Evolutionary conservation across 2,329 filamentous ascomycete genomes (phyloP).

Genomic region (Ambrosiella xylebori): DNA sequence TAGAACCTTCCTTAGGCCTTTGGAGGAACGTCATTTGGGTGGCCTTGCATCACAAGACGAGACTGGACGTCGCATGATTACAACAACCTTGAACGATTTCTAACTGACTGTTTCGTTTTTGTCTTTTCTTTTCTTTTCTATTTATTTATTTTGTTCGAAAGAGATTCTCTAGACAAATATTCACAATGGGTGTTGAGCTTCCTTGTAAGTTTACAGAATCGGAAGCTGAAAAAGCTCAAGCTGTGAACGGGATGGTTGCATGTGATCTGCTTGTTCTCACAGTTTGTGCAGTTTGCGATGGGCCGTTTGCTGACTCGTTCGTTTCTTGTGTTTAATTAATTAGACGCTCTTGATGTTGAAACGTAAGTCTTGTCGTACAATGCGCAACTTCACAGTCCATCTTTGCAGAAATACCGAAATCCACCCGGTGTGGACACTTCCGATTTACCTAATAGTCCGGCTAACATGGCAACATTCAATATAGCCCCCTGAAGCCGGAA

Average conservation of each 20-base stretch:
- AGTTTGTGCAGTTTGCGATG: background rate
- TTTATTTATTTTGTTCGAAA: background rate
- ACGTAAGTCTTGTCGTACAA: slow-evolving; percentile 38
- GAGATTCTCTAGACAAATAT: background rate
- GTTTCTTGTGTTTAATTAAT: background rate
- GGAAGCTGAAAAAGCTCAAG: background rate
- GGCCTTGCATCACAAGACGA: background rate
- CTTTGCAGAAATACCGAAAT: background rate
- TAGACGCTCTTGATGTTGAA: slow-evolving; percentile 96
- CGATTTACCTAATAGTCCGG: background rate
- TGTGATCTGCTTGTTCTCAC: background rate
- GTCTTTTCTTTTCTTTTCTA: background rate
- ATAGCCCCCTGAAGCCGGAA: slow-evolving; percentile 70
- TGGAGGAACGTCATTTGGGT: background rate
- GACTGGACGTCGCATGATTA: too few species aligned
- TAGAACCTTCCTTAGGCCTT: background rate
- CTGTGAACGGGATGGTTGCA: too few species aligned
- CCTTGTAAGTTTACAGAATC: slow-evolving; percentile 25
- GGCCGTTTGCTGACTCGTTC: background rate
- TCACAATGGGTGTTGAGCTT: slow-evolving; percentile 30
- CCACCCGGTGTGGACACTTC: background rate
- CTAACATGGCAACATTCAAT: slow-evolving; percentile 2
- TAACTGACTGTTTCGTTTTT: background rate
- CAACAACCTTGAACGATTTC: too few species aligned
- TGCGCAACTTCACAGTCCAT: background rate